These are phyloP conservation scores for Lathyrus oleraceus DNA, from an alignment of 306 rosid genomes.

Conservation along the genomic window DNA sequence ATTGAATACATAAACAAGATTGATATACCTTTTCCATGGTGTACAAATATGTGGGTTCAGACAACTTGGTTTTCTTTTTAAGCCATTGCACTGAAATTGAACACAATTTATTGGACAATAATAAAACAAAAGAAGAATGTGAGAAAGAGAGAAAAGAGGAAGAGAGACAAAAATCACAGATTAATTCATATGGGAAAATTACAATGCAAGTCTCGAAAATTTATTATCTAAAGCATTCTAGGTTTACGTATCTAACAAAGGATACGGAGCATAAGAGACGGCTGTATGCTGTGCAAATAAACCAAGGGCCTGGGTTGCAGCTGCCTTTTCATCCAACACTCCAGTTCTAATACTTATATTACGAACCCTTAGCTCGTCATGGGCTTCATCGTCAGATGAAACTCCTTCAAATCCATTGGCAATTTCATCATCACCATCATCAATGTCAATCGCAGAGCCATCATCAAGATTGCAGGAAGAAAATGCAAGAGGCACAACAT, in stretches of 20 bases:
- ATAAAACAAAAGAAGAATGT: constrained; percentile 9
- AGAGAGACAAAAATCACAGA: background rate
- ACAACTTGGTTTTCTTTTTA: constrained; percentile 72
- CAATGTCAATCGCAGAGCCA: constrained; percentile 93
- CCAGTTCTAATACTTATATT: constrained; percentile 96
- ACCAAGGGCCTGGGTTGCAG: too few species aligned
- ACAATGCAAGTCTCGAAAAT: background rate
- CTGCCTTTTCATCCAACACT: too few species aligned
- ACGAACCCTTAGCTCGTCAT: constrained; percentile 94
- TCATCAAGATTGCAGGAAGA: constrained; percentile 98
- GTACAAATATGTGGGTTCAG: constrained; percentile 88
- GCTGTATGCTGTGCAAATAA: too few species aligned
- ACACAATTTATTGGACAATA: constrained; percentile 30
- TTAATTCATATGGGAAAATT: constrained; percentile 2
- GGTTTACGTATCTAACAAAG: background rate
- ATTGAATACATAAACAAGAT: constrained; percentile 3
- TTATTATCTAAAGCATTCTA: background rate
- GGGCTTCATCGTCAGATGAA: constrained; percentile 97
- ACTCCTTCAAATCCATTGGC: constrained; percentile 93
- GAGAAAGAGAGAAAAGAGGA: background rate
- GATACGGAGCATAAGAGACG: too few species aligned
- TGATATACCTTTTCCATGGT: constrained; percentile 87
- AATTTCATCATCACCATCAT: constrained; percentile 80
- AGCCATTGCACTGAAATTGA: constrained; percentile 85
- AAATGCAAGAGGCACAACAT: constrained; percentile 90